Conservation (phyloP, 768 basidiomycete species). For the Termitomyces eurrhizus region DNA sequence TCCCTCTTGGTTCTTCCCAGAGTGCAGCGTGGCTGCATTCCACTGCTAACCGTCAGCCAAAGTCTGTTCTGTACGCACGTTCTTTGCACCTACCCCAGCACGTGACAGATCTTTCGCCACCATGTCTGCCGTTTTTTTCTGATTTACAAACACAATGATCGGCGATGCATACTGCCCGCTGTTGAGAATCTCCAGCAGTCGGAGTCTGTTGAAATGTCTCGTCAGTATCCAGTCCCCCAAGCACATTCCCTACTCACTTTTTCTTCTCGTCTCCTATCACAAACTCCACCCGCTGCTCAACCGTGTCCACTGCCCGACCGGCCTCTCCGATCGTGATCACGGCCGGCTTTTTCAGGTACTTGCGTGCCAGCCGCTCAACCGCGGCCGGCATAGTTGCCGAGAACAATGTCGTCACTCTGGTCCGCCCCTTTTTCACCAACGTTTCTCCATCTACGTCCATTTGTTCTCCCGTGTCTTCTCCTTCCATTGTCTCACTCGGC, state of each 20-base stretch:
- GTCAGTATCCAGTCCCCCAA: slow-evolving; percentile 10
- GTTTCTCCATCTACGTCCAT: slow-evolving; percentile 79
- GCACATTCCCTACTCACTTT: slow-evolving; percentile 57
- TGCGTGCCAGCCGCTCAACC: slow-evolving; percentile 91
- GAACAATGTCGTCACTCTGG: slow-evolving; percentile 93
- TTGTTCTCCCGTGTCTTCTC: slow-evolving; percentile 69
- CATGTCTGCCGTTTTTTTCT: slow-evolving; percentile 99
- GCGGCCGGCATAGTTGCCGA: slow-evolving; percentile 99
- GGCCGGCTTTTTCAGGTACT: slow-evolving; percentile 90
- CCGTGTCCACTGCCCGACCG: slow-evolving; percentile 96
- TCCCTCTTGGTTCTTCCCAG: slow-evolving; percentile 97
- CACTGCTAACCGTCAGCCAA: slow-evolving; percentile 46
- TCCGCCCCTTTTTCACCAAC: slow-evolving; percentile 69
- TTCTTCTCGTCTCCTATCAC: slow-evolving; percentile 93
- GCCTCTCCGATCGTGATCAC: slow-evolving; percentile 98
- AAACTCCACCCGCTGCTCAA: slow-evolving; percentile 95
- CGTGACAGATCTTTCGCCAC: slow-evolving; percentile 92
- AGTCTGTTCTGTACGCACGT: no score
- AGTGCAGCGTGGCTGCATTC: slow-evolving; percentile 89
- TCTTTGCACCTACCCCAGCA: slow-evolving; percentile 60
- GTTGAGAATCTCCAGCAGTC: slow-evolving; percentile 90
- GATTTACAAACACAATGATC: slow-evolving; percentile 98
- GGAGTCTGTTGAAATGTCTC: slow-evolving; percentile 46
- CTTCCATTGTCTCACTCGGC: slow-evolving; percentile 83
- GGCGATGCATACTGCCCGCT: slow-evolving; percentile 79